Evolutionary conservation across 495 filamentous ascomycete genomes (phyloP), one percentile per base, ranked within the genome.

Genomic region (Penicillium nucicola): DNA sequence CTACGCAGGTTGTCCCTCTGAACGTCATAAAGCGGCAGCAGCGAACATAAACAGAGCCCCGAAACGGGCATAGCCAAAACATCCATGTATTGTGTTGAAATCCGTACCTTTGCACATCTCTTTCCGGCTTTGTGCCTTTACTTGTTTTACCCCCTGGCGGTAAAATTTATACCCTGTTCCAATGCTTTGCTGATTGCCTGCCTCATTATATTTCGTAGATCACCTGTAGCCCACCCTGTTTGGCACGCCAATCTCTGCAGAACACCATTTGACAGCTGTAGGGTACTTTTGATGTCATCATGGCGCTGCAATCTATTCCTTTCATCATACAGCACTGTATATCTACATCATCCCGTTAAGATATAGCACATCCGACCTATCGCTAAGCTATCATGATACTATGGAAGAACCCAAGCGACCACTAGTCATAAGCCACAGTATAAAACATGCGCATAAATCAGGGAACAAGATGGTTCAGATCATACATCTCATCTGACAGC

Each of bases 131-230:
- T 11, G 28, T 10, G 8, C 18, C 31, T 17, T 22, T 14, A 22
- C 38, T 15, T 25, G 9, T 1, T 35, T 30, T 30, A 22, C 4
- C 23, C 44, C 32, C 28, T 17, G 22, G 43, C 53, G 48, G 48
- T 41, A 53, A 49, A 56, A 50, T 25, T 35, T 12, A 53, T 56
- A 41, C 3, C 49, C 48, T 40, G 34, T 15, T 31, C 22, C 15
- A 40, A 23, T 34, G 17, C 20, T 28, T 19, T 19, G 28, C 31
- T 35, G 42, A 44, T 32, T 44, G 11, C 30, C 32, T 33, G 42
- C 42, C 30, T 44, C 28, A 22, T 25, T 20, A 47, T 28, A 34
- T 31, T 31, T 44, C 37, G 31, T 6, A 13, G 37, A 28, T 30
- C 34, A 22, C 35, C 28, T 41, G 25, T 41, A 35, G 37, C 19